phyloP scores from a whole-genome alignment of 1,284 basidiomycete species.

The Trametes hirsuta region DNA sequence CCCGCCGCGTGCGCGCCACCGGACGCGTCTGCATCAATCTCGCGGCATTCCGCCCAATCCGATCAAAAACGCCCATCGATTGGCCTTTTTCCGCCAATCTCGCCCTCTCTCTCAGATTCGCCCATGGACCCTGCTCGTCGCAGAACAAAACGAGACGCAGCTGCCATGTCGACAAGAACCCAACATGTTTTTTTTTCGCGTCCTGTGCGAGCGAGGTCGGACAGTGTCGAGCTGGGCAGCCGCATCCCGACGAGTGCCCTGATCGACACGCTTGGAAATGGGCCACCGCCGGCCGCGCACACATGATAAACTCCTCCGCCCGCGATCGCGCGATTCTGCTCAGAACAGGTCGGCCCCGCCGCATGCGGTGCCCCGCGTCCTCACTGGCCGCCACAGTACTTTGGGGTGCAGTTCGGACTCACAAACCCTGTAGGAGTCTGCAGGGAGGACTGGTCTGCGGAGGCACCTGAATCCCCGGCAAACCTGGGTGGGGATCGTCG shows the following conservation, averaged over 20 bases:
- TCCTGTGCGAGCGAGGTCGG: neutral
- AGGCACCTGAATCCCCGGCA: neutral
- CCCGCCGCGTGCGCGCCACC: neutral
- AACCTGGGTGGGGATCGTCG: no score
- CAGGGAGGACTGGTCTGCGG: neutral
- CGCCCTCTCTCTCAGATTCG: neutral
- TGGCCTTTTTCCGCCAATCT: neutral
- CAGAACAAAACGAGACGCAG: neutral
- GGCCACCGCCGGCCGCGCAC: neutral
- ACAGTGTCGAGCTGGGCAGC: neutral
- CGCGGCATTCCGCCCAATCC: neutral
- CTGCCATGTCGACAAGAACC: neutral
- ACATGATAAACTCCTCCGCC: neutral
- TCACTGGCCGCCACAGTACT: constrained; percentile 4
- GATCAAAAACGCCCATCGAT: constrained; percentile 1
- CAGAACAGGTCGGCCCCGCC: neutral
- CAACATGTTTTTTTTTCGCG: neutral
- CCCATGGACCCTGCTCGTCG: neutral
- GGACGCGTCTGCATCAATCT: neutral
- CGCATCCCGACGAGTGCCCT: neutral
- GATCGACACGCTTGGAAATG: neutral
- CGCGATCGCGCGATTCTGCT: neutral
- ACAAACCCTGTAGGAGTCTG: neutral
- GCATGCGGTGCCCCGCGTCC: neutral
- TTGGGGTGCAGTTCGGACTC: neutral